These are phyloP conservation scores for Forsythia suspensa DNA, from an alignment of 257 asterid species.

Conservation along the genomic window DNA sequence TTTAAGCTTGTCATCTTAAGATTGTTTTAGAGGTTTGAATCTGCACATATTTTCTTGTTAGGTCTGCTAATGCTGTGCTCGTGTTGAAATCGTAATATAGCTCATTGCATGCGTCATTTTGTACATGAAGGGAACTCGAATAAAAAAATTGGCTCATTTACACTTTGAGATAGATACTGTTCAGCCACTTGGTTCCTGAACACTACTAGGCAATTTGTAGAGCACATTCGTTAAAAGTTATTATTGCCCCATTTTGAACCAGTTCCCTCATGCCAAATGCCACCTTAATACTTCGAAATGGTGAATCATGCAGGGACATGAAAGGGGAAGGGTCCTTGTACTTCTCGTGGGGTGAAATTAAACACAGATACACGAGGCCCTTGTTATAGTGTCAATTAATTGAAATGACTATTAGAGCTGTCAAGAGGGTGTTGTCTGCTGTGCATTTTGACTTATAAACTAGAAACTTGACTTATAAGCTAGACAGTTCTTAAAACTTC, in stretches of 20 bases:
- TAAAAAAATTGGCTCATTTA: background rate
- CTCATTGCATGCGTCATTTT: background rate
- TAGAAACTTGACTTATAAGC: background rate
- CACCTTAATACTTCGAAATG: slow-evolving; percentile 1
- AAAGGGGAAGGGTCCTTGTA: background rate
- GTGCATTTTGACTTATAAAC: background rate
- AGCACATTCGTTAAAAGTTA: too few relatives aligned
- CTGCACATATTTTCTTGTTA: background rate
- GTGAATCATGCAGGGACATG: background rate
- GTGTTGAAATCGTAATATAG: background rate
- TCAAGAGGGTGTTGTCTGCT: background rate
- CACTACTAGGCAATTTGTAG: too few relatives aligned
- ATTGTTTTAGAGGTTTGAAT: background rate
- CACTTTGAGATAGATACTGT: background rate
- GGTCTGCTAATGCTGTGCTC: background rate
- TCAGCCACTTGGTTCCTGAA: background rate
- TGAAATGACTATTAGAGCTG: background rate
- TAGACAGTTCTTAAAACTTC: background rate
- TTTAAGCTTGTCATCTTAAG: slow-evolving; percentile 8
- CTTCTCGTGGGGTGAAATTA: background rate
- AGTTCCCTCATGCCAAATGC: background rate
- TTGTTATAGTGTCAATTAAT: background rate
- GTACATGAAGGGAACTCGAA: background rate
- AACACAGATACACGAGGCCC: background rate
- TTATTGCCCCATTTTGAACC: background rate